phyloP scores from a whole-genome alignment of 306 rosid genomes.

The Prunus mira region DNA sequence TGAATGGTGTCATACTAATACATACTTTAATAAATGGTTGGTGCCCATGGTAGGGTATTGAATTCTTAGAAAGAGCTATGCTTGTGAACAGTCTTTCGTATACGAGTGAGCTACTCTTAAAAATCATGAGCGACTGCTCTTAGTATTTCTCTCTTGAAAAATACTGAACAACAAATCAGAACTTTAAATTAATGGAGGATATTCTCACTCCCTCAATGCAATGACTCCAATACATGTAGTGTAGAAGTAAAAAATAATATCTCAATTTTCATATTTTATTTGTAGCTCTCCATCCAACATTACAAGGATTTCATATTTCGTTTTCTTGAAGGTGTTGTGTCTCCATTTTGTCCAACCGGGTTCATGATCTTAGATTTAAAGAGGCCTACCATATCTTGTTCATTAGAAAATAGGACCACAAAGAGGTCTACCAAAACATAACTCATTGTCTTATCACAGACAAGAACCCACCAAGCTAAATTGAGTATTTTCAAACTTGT shows the following conservation, averaged over 20 bases:
- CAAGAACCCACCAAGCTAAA: neutral
- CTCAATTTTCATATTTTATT: neutral
- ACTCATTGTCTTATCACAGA: neutral
- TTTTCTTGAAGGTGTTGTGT: neutral
- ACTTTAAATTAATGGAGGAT: neutral
- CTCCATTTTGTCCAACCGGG: neutral
- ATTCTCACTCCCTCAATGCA: neutral
- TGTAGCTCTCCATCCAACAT: neutral
- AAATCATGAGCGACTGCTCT: neutral
- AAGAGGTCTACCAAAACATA: neutral
- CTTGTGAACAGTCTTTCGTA: neutral
- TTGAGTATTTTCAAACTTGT: neutral
- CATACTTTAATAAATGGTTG: neutral
- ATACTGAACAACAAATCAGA: neutral
- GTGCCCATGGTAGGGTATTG: neutral
- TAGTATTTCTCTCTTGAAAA: neutral
- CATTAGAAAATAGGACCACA: neutral
- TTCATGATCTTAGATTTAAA: neutral
- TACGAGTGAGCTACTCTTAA: neutral
- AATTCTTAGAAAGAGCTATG: neutral
- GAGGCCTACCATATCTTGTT: neutral
- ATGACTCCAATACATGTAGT: neutral
- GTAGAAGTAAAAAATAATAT: neutral
- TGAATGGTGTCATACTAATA: neutral
- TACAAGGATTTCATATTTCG: neutral